Evolutionary conservation across 495 filamentous ascomycete species (phyloP).

Genomic region (Penicillium turbatum): DNA sequence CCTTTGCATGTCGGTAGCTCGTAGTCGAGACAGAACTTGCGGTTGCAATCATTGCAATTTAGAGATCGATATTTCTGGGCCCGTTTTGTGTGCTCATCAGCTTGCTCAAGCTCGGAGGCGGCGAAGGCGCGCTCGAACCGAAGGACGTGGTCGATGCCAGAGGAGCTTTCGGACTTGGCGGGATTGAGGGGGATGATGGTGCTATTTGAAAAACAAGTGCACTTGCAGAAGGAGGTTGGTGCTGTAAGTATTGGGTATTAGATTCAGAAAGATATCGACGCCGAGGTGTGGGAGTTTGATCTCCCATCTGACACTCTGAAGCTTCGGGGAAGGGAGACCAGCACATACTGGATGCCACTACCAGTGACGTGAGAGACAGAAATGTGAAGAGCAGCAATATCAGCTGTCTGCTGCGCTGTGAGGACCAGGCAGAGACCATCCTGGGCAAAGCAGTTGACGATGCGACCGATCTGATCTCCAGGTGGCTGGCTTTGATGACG

Average conservation of each 20-base stretch:
- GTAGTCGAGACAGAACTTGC: slow-evolving; percentile 82
- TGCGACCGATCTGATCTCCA: neutral
- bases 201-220: slow-evolving; percentile 87
- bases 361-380: slow-evolving; percentile 25
- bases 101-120: slow-evolving; percentile 1
- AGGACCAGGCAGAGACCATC: slow-evolving; percentile 7
- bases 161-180: slow-evolving; percentile 22
- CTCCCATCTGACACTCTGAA: neutral
- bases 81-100: slow-evolving; percentile 11
- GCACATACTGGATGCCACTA: slow-evolving; percentile 33
- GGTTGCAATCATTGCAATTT: slow-evolving; percentile 83
- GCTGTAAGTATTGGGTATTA: slow-evolving; percentile 23
- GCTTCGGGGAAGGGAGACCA: neutral
- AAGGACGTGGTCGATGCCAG: slow-evolving; percentile 22
- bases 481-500: slow-evolving; percentile 10
- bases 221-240: slow-evolving; percentile 96
- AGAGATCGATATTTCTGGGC: slow-evolving; percentile 37
- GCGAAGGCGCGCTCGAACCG: slow-evolving; percentile 20
- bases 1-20: slow-evolving; percentile 81
- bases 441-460: slow-evolving; percentile 5
- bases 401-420: slow-evolving; percentile 7
- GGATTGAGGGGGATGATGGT: slow-evolving; percentile 67
- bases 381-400: slow-evolving; percentile 22
- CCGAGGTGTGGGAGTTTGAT: neutral
- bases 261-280: slow-evolving; percentile 1